Evolutionary conservation across 805 yeast genomes (phyloP).

Genomic region (Limtongia smithiae): DNA sequence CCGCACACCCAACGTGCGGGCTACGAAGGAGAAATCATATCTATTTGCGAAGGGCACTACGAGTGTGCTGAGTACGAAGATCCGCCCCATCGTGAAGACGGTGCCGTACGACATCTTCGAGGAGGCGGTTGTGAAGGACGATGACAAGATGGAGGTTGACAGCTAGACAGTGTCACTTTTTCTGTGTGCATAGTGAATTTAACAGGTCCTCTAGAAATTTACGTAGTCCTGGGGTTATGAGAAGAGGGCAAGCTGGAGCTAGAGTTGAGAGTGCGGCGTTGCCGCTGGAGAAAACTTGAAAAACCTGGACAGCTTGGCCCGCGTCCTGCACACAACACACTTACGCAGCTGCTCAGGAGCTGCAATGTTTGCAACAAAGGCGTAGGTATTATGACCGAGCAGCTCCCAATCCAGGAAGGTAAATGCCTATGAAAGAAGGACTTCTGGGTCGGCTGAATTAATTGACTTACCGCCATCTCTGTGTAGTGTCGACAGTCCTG

Average conservation of each 20-base stretch:
- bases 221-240: no score
- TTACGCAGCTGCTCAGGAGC: no score
- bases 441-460: background rate
- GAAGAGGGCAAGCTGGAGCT: no score
- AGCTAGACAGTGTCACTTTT: background rate
- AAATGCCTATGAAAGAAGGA: background rate
- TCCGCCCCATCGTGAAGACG: slow-evolving; percentile 63
- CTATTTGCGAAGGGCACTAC: slow-evolving; percentile 93
- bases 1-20: slow-evolving; percentile 86
- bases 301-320: no score
- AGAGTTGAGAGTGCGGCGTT: no score
- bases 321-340: no score
- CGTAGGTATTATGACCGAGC: background rate
- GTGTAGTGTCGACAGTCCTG: slow-evolving; percentile 42
- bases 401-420: slow-evolving; percentile 9
- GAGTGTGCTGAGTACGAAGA: slow-evolving; percentile 66
- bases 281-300: no score
- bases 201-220: no score
- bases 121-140: slow-evolving; percentile 22
- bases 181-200: no score
- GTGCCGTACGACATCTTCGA: slow-evolving; percentile 32
- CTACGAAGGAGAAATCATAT: slow-evolving; percentile 74
- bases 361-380: no score
- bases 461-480: background rate
- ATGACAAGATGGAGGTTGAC: slow-evolving; percentile 25